A percentile compares a stretch with the other conserved stretches of the same genome.
phyloP scores from a whole-genome alignment of 495 filamentous ascomycete genomes.

The Penicillium pancosmium region DNA sequence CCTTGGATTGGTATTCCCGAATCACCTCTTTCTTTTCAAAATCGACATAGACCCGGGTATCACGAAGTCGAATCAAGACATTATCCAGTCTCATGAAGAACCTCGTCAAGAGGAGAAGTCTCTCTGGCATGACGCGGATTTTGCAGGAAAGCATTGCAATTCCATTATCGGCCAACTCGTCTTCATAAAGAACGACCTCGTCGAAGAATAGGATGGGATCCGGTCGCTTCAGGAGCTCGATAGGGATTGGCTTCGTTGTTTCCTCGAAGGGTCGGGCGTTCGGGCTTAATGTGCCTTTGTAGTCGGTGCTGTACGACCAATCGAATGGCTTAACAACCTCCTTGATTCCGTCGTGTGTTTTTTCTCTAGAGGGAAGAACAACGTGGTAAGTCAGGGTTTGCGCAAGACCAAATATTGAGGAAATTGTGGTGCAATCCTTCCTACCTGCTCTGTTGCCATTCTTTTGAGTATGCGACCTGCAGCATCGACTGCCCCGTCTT shows the following conservation, averaged over 20 bases:
- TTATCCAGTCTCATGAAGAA: conserved; percentile 93
- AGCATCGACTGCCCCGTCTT: conserved; percentile 91
- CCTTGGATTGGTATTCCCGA: conserved; percentile 83
- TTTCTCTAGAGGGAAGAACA: conserved; percentile 56
- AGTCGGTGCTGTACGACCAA: conserved; percentile 93
- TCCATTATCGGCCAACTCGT: conserved; percentile 96
- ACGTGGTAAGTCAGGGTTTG: neutral
- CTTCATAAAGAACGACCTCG: conserved; percentile 93
- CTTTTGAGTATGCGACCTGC: conserved; percentile 86
- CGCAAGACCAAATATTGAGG: neutral
- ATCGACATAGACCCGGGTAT: conserved; percentile 91
- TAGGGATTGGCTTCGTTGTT: conserved; percentile 68
- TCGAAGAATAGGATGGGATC: conserved; percentile 96
- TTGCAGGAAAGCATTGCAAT: conserved; percentile 87
- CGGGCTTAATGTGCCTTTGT: conserved; percentile 64
- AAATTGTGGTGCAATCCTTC: neutral
- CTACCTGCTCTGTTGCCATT: conserved; percentile 85
- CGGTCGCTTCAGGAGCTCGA: conserved; percentile 77
- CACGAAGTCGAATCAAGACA: conserved; percentile 81
- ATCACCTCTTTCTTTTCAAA: conserved; percentile 81
- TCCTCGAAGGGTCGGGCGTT: conserved; percentile 46
- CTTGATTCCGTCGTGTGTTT: conserved; percentile 83
- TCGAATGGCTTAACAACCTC: conserved; percentile 95
- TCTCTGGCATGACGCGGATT: conserved; percentile 84
- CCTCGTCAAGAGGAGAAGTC: conserved; percentile 81